Conservation (phyloP, 441 rosid species). For the Adansonia grandidieri region DNA sequence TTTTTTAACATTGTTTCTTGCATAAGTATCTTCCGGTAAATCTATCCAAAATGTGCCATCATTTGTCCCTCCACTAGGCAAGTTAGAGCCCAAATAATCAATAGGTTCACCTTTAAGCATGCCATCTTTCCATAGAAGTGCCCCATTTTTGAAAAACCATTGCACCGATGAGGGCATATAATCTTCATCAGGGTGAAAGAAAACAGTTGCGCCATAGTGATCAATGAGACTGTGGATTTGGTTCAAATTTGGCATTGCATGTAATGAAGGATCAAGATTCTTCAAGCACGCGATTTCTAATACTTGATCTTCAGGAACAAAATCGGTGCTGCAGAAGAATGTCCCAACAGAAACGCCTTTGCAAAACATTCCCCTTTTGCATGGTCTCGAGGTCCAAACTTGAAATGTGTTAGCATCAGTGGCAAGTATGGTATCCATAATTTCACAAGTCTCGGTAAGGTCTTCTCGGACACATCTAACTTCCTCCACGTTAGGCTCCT, state of each 20-base stretch:
- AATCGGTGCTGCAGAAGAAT: slow-evolving; percentile 56
- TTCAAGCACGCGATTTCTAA: slow-evolving; percentile 59
- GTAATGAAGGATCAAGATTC: slow-evolving; percentile 52
- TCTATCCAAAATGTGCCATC: slow-evolving; percentile 66
- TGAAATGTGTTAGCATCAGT: slow-evolving; percentile 41
- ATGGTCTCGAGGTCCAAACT: slow-evolving; percentile 59
- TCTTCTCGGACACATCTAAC: slow-evolving; percentile 65
- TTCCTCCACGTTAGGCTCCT: slow-evolving; percentile 53
- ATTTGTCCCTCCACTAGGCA: slow-evolving; percentile 59
- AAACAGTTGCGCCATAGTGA: slow-evolving; percentile 67
- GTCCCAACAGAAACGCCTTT: slow-evolving; percentile 65
- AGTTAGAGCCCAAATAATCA: slow-evolving; percentile 52
- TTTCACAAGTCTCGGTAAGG: slow-evolving; percentile 66
- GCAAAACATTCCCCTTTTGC: slow-evolving; percentile 56
- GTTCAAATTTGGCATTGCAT: slow-evolving; percentile 64
- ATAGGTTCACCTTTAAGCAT: slow-evolving; percentile 46
- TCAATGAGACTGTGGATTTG: slow-evolving; percentile 56
- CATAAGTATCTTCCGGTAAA: slow-evolving; percentile 53
- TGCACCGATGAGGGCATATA: slow-evolving; percentile 68
- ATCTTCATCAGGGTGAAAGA: slow-evolving; percentile 69
- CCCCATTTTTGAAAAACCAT: slow-evolving; percentile 76
- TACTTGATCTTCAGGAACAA: slow-evolving; percentile 32
- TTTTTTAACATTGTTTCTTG: slow-evolving; percentile 44
- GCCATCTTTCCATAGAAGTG: slow-evolving; percentile 48
- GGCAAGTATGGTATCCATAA: slow-evolving; percentile 48